Evolutionary conservation across 2,329 filamentous ascomycete genomes (phyloP), one percentile per base, ranked within the genome.

Genomic region (Ophiostoma himal-ulmi): DNA sequence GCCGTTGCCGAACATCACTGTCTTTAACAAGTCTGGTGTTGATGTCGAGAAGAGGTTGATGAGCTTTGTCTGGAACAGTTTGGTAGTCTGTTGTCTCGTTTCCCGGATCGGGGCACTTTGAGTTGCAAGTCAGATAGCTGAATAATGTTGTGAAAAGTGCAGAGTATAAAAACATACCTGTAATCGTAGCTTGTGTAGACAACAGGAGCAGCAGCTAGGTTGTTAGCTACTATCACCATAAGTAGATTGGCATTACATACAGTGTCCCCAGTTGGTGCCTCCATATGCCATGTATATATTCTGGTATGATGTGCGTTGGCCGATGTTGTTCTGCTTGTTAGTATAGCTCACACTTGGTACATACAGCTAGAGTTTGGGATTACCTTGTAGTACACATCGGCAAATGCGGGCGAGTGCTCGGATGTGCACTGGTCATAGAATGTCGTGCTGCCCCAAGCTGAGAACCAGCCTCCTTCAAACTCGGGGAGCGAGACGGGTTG

Each of bases 251-350:
- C 7, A 67, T 13, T 8, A 71, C 73, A 57, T 69, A 75, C 79
- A 81, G 69, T 86, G 82, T 0, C 91, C 91, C 92, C 91, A 94
- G 76, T 94, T 95, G 0, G 91, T 94, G 6, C 91, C 92, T 17
- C 92, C 92, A 74, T 85, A 91, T 0, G 85, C 88, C 85, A 8
- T 86, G 67, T 68, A 67, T 20, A 44, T 1, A 44, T 60, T 72
- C 44, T 83, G 77, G 13, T 85, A 75, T 0, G 83, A 85, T 1
- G 81, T 78, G 30, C 81, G 77, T 69, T 85, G 83, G 6, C 80
- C 84, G 70, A 86, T 81, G 68, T 85, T 83, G 73, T 85, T 84
- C 75, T 72, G 20, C 17, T 57, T 26, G 52, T 57, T 10, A 57
- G 52, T 30, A 44, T 44, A 30, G 30, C 30, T 30, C 30, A 30